These are phyloP conservation scores for Sphagnum contortum DNA, from an alignment of 225 moss, liverwort and hornwort genomes.

Conservation along the genomic window DNA sequence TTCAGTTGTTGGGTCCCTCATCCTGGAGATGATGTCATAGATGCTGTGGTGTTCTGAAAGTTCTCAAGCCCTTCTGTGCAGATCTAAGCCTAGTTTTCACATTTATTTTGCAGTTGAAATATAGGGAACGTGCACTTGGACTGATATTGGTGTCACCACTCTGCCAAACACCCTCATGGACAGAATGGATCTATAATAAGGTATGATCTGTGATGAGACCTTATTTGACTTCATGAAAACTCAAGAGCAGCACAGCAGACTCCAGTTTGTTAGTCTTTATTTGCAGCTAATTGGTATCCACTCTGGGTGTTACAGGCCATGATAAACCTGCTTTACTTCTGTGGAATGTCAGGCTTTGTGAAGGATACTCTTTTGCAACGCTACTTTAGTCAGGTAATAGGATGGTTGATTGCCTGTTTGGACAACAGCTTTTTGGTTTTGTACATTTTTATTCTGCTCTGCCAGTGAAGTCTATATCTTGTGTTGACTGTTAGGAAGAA, in stretches of 20 bases:
- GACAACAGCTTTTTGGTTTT: neutral
- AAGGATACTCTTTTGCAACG: constrained; percentile 38
- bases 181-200: constrained; percentile 51
- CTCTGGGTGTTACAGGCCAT: constrained; percentile 21
- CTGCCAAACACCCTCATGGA: constrained; percentile 38
- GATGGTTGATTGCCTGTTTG: neutral
- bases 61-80: too few relatives aligned
- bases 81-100: too few relatives aligned
- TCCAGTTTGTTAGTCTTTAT: too few relatives aligned
- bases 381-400: constrained; percentile 29
- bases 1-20: too few relatives aligned
- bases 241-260: too few relatives aligned
- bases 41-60: too few relatives aligned
- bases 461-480: neutral
- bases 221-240: too few relatives aligned
- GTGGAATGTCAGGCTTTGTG: constrained; percentile 33
- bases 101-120: constrained; percentile 40
- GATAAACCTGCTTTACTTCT: constrained; percentile 41
- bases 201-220: constrained; percentile 5
- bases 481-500: too few relatives aligned
- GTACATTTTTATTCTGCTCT: neutral
- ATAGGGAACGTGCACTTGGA: constrained; percentile 25
- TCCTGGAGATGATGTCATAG: too few relatives aligned
- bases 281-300: too few relatives aligned
- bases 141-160: constrained; percentile 47